Evolutionary conservation across 306 rosid genomes (phyloP), one percentile per base, ranked within the genome.

Genomic region (Quercus gilva): DNA sequence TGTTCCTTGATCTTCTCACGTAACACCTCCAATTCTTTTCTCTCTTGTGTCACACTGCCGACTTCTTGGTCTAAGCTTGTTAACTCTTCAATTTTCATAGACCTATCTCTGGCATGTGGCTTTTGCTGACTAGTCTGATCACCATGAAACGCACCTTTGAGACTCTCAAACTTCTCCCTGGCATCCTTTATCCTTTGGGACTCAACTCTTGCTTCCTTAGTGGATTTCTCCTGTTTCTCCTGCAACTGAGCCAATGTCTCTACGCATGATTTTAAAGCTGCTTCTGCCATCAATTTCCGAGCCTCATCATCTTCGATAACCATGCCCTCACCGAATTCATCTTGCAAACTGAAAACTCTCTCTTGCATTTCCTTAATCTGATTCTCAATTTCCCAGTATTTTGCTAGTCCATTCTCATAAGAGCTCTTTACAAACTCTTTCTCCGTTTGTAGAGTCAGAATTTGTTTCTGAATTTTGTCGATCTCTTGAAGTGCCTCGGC

Each of bases 401-500:
- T 89, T 0, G 88, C 87, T 25, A 89, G 71, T 41, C 90, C 79
- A 78, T 81, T 82, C 72, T 96, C 97, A 18, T 91, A 96, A 28
- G 97, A 85, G 80, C 93, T 93, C 88, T 89, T 93, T 45, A 88
- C 84, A 68, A 91, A 96, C 87, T 96, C 99, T 74, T 93, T 96
- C 87, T 89, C 96, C 2, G 99, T 96, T 79, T 96, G 99, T 28
- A 93, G 84, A 5, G 92, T 52, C 74, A 96, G 76, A 80, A 96
- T 93, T 81, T 90, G 83, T 79, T 91, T 96, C 93, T 96, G 99
- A 29, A 82, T 84, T 86, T 86, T 87, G 88, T 91, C 92, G 29
- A 96, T 89, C 84, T 93, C 92, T 76, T 76, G 84, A 17, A 82
- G 86, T 55, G 92, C 98, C 88, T 88, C 84, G 35, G 86, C 58